A percentile compares a stretch with the other conserved stretches of the same genome.
These are phyloP conservation scores for Komagataella ulmi DNA, from an alignment of 805 yeast species.

Conservation along the genomic window DNA sequence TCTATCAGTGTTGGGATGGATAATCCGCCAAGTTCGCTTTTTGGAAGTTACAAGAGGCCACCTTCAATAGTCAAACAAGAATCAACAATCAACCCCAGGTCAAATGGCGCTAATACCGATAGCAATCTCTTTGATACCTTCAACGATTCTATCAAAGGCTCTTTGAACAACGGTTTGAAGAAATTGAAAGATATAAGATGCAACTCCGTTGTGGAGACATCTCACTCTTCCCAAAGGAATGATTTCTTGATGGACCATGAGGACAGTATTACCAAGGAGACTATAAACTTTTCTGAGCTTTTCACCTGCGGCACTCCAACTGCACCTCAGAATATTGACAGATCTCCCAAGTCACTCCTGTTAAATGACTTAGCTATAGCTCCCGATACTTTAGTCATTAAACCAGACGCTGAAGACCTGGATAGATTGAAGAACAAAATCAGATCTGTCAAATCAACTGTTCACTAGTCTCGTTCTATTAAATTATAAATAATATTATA, in stretches of 20 bases:
- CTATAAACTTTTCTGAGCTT: not conserved
- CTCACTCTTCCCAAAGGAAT: not conserved
- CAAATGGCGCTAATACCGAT: not conserved
- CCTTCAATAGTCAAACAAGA: not conserved
- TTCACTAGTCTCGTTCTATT: not conserved
- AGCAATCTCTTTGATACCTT: conserved; percentile 13
- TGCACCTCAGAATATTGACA: not conserved
- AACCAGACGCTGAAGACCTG: conserved; percentile 11
- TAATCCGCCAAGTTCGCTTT: not conserved
- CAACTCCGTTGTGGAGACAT: not conserved
- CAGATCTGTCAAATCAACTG: not conserved
- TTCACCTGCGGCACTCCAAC: not conserved
- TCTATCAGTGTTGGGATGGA: not conserved
- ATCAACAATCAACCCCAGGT: not conserved
- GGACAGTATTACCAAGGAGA: not conserved
- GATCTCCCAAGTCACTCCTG: not conserved
- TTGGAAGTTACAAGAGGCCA: not conserved
- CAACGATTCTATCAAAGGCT: conserved; percentile 12
- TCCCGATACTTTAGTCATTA: not conserved
- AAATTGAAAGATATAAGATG: conserved; percentile 4
- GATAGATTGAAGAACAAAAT: conserved; percentile 14
- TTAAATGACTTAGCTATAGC: not conserved
- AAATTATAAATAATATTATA: too few species aligned
- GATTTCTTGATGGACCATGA: not conserved
- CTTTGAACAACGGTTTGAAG: conserved; percentile 13